Conservation (phyloP, 257 asterid species). For the Cynanchum wilfordii region DNA sequence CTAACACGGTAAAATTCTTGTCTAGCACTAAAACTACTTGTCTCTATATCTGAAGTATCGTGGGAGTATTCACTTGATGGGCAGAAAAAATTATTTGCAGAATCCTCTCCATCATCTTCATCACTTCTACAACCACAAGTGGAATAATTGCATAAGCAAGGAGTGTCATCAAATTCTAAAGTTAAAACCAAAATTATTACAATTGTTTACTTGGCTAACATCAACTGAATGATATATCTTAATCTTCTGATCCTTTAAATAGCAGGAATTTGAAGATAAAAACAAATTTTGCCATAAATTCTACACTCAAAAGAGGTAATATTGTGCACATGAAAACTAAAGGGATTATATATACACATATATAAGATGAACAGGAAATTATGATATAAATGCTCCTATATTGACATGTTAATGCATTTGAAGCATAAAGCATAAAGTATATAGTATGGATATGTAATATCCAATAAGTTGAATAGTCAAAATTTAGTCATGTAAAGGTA, state of each 20-base stretch:
- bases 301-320: not conserved
- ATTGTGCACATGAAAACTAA: not conserved
- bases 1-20: slow-evolving; percentile 51
- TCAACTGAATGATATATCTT: not conserved
- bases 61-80: slow-evolving; percentile 50
- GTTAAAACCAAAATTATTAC: not conserved
- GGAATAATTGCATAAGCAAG: not conserved
- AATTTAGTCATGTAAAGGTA: not conserved
- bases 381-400: not conserved
- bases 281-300: not conserved
- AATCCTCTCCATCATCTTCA: slow-evolving; percentile 74
- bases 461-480: not conserved
- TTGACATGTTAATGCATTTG: not conserved
- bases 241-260: not conserved
- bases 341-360: not conserved
- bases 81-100: slow-evolving; percentile 44
- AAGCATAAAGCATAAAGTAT: too few species aligned
- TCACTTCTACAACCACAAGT: slow-evolving; percentile 52
- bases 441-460: not conserved
- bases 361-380: not conserved
- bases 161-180: not conserved
- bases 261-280: not conserved
- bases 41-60: slow-evolving; percentile 71
- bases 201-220: not conserved
- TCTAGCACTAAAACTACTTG: slow-evolving; percentile 67